Percentiles rank a stretch among this genome's conserved stretches.
These are phyloP conservation scores for Apiospora pterosperma DNA, from an alignment of 2,329 filamentous ascomycete species.

Conservation along the genomic window DNA sequence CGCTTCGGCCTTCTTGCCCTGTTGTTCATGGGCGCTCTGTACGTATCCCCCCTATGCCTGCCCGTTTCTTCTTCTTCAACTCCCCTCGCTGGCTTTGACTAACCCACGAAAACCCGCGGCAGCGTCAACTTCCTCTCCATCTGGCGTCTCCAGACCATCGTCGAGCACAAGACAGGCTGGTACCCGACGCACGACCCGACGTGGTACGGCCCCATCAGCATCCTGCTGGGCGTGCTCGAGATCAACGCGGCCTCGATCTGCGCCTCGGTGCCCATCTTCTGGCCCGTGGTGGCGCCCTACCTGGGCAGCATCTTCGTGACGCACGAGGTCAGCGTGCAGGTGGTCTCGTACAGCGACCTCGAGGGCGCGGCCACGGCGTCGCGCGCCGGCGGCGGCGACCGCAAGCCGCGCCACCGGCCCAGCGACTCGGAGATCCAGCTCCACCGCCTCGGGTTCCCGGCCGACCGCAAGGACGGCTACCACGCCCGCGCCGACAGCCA, in stretches of 20 bases:
- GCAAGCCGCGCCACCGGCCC: not conserved
- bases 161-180: slow-evolving; percentile 24
- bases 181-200: slow-evolving; percentile 32
- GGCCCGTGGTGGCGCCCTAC: slow-evolving; percentile 25
- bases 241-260: slow-evolving; percentile 29
- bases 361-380: not conserved
- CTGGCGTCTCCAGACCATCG: slow-evolving; percentile 27
- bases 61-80: not conserved
- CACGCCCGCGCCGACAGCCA: not conserved
- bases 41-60: slow-evolving; percentile 11
- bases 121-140: slow-evolving; percentile 29
- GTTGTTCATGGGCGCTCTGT: slow-evolving; percentile 28
- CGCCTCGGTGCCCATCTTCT: slow-evolving; percentile 30
- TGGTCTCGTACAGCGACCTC: slow-evolving; percentile 3
- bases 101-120: not conserved
- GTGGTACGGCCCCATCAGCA: slow-evolving; percentile 30
- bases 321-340: slow-evolving; percentile 29
- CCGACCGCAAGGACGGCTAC: not conserved
- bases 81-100: not conserved
- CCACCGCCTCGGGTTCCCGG: not conserved
- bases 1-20: slow-evolving; percentile 26
- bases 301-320: slow-evolving; percentile 32
- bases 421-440: not conserved
- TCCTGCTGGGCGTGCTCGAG: slow-evolving; percentile 31
- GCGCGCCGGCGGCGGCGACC: no score